Percentiles rank a stretch among this genome's conserved stretches.
phyloP scores from a whole-genome alignment of 805 yeast species.

The Yarrowia porcina region DNA sequence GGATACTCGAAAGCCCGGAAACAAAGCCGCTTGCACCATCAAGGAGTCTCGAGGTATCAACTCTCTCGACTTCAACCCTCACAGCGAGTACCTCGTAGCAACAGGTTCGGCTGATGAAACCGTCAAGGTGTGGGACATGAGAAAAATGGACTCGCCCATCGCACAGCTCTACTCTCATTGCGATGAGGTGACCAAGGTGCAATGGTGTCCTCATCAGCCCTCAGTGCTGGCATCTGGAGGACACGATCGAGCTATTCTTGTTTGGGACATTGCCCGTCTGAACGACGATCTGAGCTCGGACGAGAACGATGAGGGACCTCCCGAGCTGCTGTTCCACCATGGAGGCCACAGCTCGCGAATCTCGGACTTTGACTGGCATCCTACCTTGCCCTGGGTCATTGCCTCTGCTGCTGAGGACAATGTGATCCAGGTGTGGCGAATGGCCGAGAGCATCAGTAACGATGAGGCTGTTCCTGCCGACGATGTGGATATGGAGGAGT shows the following conservation, averaged over 20 bases:
- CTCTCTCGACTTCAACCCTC: constrained; percentile 63
- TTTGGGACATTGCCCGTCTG: constrained; percentile 69
- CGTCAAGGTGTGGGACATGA: constrained; percentile 71
- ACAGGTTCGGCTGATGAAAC: constrained; percentile 77
- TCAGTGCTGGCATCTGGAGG: constrained; percentile 54
- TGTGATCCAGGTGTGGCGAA: constrained; percentile 73
- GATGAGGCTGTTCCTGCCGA: constrained; percentile 39
- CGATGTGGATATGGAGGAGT: constrained; percentile 35
- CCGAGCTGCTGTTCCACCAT: constrained; percentile 73
- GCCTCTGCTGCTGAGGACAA: constrained; percentile 75
- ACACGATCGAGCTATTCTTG: constrained; percentile 64
- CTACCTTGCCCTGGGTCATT: constrained; percentile 52
- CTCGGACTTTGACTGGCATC: constrained; percentile 66
- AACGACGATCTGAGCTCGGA: constrained; percentile 53
- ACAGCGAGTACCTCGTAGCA: constrained; percentile 52
- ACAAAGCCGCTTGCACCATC: constrained; percentile 40
- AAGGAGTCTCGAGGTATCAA: constrained; percentile 62
- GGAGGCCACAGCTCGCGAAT: constrained; percentile 81
- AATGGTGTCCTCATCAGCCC: constrained; percentile 52
- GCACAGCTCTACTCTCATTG: constrained; percentile 68
- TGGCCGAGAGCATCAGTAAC: constrained; percentile 46
- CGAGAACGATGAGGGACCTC: constrained; percentile 62
- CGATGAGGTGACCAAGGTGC: constrained; percentile 52
- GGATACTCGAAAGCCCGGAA: constrained; percentile 49
- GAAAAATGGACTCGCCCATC: constrained; percentile 57